Conservation (phyloP, 306 rosid species). For the Rubus idaeus region DNA sequence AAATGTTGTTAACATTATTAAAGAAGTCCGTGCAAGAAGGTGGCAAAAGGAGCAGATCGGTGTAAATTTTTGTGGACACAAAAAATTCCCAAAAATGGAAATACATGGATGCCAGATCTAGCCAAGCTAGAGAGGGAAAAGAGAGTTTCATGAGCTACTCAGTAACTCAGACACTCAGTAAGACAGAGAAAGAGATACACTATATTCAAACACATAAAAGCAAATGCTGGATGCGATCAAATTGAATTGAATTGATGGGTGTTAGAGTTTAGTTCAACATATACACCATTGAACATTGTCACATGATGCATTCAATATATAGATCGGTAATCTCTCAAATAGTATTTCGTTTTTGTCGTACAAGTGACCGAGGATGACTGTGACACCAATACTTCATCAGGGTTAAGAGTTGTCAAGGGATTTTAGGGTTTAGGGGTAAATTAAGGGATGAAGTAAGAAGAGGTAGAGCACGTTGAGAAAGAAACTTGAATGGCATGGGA, state of each 20-base stretch:
- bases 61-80: conserved; percentile 22
- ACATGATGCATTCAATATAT: too few species aligned
- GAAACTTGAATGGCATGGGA: neutral
- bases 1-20: conserved; percentile 1
- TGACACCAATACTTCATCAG: too few species aligned
- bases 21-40: conserved; percentile 14
- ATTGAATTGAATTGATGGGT: conserved; percentile 9
- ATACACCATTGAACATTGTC: too few species aligned
- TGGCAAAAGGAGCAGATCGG: conserved; percentile 22
- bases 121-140: neutral
- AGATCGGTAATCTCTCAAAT: too few species aligned
- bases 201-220: neutral
- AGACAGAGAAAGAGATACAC: neutral
- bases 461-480: neutral
- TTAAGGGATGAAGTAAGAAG: too few species aligned
- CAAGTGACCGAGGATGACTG: too few species aligned
- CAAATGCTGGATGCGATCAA: neutral
- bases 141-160: neutral
- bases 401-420: too few species aligned
- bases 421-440: too few species aligned
- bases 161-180: too few species aligned
- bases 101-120: conserved; percentile 4
- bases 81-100: conserved; percentile 32
- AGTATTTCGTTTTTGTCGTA: too few species aligned
- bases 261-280: too few species aligned